Base-by-base conservation (phyloP, 352 stramenopile species). In the Phytophthora cryptogea region DNA sequence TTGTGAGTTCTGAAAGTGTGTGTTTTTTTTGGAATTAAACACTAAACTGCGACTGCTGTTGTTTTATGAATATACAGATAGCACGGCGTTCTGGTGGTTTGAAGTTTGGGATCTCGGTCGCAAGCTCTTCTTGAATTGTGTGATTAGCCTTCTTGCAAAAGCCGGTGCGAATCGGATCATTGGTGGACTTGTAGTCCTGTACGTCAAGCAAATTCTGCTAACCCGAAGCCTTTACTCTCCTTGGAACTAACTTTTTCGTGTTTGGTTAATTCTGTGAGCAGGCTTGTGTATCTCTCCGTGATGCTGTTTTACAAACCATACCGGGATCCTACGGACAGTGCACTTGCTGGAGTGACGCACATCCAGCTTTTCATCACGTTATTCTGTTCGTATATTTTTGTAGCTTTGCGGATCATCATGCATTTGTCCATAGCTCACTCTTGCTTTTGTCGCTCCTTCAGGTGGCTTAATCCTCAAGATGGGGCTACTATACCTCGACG, bases 321-420 rank as follows among this genome's bases (percentile, higher is more conserved):
- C 56, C 83, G 82, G 43, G 71, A 88, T 5, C 53, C 47, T 4
- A 88, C 80, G 0, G 80, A 92, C 40, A 90, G 77, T 50, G 70
- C 77, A 7, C 77, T 92, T 11, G 74, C 83, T 11, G 69, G 78
- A 7, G 57, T 88, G 40, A 83, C 74, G 17, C 76, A 92, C 31
- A 88, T 92, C 54, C 78, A 92, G 59, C 69, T 92, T 35, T 92
- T 90, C 62, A 60, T 90, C 67, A 89, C 80, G 16, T 63, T 92
- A 5, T 92, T 92, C 33, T 89, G 83, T 92, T 67, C 45, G 76
- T 72, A 26, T 23, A 43, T 41, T 35, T 10, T 45, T 23, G 7
- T 23, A 8, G 7, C 46, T 4, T 43, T 47, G 5, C 3, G 9
- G n/a, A 8, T 11, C 4, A 39, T 39, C 33, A 16, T 39, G 33